phyloP scores from a whole-genome alignment of 2,329 filamentous ascomycete species.

The Sporothrix sp. region DNA sequence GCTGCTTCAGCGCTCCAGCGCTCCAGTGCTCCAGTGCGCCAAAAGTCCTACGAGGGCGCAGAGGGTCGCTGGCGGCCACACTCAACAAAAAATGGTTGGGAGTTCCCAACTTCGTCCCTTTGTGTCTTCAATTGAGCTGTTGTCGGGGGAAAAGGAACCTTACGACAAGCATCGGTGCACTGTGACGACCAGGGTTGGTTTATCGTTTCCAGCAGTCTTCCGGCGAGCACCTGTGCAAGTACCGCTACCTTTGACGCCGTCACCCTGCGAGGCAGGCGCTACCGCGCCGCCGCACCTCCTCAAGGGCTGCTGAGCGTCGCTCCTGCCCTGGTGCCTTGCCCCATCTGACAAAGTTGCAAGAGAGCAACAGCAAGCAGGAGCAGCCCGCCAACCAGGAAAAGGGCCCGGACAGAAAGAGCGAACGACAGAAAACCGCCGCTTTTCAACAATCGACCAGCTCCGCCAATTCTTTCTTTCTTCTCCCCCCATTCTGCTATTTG shows the following conservation, averaged over 20 bases:
- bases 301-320: slow-evolving; percentile 5
- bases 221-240: too few relatives aligned
- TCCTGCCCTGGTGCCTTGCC: slow-evolving; percentile 8
- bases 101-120: slow-evolving; percentile 4
- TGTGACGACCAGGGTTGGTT: too few relatives aligned
- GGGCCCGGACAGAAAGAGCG: slow-evolving; percentile 4
- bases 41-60: slow-evolving; percentile 1
- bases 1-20: too few relatives aligned
- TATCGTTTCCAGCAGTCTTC: too few relatives aligned
- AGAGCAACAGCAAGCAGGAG: slow-evolving; percentile 7
- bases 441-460: slow-evolving; percentile 10
- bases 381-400: slow-evolving; percentile 1
- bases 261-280: slow-evolving; percentile 6
- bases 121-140: background rate
- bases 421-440: too few relatives aligned
- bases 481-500: slow-evolving; percentile 8
- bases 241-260: slow-evolving; percentile 7
- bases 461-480: slow-evolving; percentile 6
- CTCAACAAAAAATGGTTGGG: slow-evolving; percentile 16
- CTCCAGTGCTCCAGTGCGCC: too few relatives aligned
- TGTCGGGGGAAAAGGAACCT: background rate
- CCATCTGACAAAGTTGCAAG: slow-evolving; percentile 10
- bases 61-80: background rate
- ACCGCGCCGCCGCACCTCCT: slow-evolving; percentile 4
- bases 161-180: too few relatives aligned